Base-by-base conservation (phyloP, 2,329 filamentous ascomycete genomes). In the Cadophora sp. region DNA sequence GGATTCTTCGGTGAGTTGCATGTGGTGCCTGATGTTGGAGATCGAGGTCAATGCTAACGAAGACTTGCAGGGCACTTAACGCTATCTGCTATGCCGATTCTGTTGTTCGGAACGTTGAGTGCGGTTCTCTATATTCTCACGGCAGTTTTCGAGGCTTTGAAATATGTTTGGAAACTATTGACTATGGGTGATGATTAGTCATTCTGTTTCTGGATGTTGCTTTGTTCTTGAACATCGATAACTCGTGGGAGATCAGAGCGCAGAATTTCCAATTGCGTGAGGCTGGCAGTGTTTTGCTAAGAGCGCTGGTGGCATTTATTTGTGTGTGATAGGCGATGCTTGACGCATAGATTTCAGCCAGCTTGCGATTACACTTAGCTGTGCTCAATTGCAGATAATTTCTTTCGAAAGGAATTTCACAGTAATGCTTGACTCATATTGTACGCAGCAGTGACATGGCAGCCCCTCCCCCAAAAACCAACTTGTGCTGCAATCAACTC, bases 1-100 rank as follows among this genome's bases (percentile, higher is more conserved):
- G 66, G 67, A 13, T 70, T 70, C 27, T 69, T 72, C 45, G 64
- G 68, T 64, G 66, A 41, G 63, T 60, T 51, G 18, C 22, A 20
- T 20, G 22, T 24, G 45, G 16, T n/a, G 1, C 16, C 45, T n/a
- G 45, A 48, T 39, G 36, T 13, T 7, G 2, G 1, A 48, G 3
- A 9, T 9, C 8, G 3, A 20, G 27, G 16, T 6, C 30, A 20
- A 11, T 41, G 18, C 53, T 56, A 5, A 59, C 9, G 14, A 33
- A 39, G 16, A 3, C 27, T 45, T 18, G 6, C 20, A 66, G 58
- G 65, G 20, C 64, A 68, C 30, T 45, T 68, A 5, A 66, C 67
- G 4, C 36, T 68, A 22, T 61, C 43, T 11, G 33, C 33, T 6
- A 51, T 68, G 50, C 64, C 64, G 18, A 68, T 66, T 27, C 16